Conservation (phyloP, 2,329 filamentous ascomycete species). For the Neocucurbitaria cava region DNA sequence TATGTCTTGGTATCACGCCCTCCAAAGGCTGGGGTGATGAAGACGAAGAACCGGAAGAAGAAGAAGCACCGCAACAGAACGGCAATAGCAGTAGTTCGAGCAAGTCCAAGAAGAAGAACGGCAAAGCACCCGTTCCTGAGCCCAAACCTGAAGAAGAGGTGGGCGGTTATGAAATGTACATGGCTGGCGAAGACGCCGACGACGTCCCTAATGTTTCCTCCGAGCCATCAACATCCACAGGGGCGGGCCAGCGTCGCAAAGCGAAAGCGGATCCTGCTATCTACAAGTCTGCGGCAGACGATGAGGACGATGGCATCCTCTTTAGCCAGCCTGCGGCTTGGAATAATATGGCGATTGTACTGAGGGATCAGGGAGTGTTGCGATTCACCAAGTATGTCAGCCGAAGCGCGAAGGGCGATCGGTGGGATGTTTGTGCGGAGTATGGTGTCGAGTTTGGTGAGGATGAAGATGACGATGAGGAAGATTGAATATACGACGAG, state of each 20-base stretch:
- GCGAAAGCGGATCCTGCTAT: constrained; percentile 75
- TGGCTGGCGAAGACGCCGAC: constrained; percentile 82
- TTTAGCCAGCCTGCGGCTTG: constrained; percentile 75
- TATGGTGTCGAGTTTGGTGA: constrained; percentile 73
- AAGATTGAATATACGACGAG: neutral
- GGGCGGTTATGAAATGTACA: constrained; percentile 87
- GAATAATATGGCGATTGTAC: constrained; percentile 91
- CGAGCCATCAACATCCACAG: constrained; percentile 49
- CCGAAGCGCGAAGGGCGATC: constrained; percentile 79
- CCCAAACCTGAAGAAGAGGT: constrained; percentile 61
- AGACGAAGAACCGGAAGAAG: constrained; percentile 61
- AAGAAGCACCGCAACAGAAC: constrained; percentile 54
- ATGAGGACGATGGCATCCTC: constrained; percentile 78
- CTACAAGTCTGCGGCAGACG: constrained; percentile 65
- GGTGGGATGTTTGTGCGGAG: constrained; percentile 87
- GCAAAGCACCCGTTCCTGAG: constrained; percentile 27
- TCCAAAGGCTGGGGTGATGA: constrained; percentile 83
- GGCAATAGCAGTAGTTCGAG: constrained; percentile 21
- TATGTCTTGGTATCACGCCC: constrained; percentile 87
- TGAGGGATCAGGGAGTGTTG: constrained; percentile 84
- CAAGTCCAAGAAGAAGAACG: constrained; percentile 36
- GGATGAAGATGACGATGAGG: constrained; percentile 51
- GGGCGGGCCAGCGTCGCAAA: constrained; percentile 56
- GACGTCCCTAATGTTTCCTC: constrained; percentile 52
- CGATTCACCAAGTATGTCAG: constrained; percentile 98